phyloP scores from a whole-genome alignment of 179 eudicot species.

The Corrigiola litoralis region DNA sequence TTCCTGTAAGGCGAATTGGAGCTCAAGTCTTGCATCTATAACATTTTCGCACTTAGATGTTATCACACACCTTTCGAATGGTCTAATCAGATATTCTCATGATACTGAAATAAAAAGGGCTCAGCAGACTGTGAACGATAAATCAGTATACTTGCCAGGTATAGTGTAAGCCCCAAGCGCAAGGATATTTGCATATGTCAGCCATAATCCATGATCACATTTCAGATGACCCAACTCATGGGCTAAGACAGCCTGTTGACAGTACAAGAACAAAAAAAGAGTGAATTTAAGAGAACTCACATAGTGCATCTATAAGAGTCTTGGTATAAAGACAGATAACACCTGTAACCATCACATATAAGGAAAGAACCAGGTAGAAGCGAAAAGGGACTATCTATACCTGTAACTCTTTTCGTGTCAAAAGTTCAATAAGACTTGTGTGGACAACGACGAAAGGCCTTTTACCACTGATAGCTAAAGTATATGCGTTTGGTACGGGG shows the following conservation, averaged over 20 bases:
- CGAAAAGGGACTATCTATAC: constrained; percentile 22
- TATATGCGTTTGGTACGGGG: constrained; percentile 90
- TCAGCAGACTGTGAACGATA: neutral
- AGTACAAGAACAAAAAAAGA: neutral
- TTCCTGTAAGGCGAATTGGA: constrained; percentile 38
- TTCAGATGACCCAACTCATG: constrained; percentile 98
- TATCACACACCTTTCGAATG: too few species aligned
- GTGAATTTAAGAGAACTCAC: neutral
- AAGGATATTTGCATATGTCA: constrained; percentile 84
- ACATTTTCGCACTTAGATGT: neutral
- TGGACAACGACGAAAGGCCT: constrained; percentile 93
- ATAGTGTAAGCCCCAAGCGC: constrained; percentile 83
- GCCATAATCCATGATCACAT: constrained; percentile 98
- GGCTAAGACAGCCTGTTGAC: constrained; percentile 85
- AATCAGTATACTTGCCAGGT: constrained; percentile 51
- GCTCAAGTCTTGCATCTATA: constrained; percentile 12
- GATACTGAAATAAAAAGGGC: neutral
- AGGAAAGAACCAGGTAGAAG: neutral
- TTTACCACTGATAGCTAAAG: constrained; percentile 84
- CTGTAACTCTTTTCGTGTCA: constrained; percentile 92
- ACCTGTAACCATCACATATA: neutral
- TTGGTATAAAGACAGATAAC: neutral
- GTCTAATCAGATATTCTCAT: too few species aligned
- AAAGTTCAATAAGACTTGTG: constrained; percentile 93
- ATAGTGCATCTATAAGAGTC: neutral